Percentiles rank a stretch among this genome's conserved stretches.
phyloP scores from a whole-genome alignment of 139 green algal genomes.

The Coccomyxa sp. region DNA sequence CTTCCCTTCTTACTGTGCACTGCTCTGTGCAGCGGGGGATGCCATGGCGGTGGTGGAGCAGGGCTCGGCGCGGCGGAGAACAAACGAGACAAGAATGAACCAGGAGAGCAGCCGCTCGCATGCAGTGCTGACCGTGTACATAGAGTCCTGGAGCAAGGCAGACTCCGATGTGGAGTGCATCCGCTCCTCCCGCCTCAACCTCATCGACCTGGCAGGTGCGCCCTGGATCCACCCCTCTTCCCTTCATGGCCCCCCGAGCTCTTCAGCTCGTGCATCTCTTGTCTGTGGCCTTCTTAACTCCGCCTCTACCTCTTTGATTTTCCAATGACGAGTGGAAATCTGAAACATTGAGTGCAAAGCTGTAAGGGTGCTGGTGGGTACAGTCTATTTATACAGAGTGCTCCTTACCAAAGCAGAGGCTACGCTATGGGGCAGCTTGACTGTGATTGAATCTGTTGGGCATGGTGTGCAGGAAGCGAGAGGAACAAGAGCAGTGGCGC shows the following conservation, averaged over 20 bases:
- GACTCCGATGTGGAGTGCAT: slow-evolving; percentile 49
- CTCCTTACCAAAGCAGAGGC: background rate
- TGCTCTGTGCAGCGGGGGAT: slow-evolving; percentile 59
- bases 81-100: slow-evolving; percentile 86
- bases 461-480: slow-evolving; percentile 53
- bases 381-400: background rate
- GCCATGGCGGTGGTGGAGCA: slow-evolving; percentile 60
- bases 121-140: slow-evolving; percentile 77
- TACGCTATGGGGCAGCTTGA: background rate
- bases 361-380: background rate
- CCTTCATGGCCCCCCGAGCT: background rate
- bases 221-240: background rate
- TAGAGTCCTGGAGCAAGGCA: slow-evolving; percentile 43
- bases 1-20: no score
- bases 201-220: slow-evolving; percentile 91
- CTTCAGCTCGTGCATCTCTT: background rate
- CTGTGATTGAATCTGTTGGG: no score
- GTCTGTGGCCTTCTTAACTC: background rate
- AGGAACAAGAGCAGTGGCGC: slow-evolving; percentile 63
- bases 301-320: background rate
- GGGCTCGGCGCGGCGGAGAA: slow-evolving; percentile 63
- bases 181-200: slow-evolving; percentile 70
- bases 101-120: slow-evolving; percentile 79
- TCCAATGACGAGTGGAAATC: background rate
- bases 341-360: background rate